These are phyloP conservation scores for Casuarina cunninghamiana DNA, from an alignment of 306 rosid species.

Conservation along the genomic window DNA sequence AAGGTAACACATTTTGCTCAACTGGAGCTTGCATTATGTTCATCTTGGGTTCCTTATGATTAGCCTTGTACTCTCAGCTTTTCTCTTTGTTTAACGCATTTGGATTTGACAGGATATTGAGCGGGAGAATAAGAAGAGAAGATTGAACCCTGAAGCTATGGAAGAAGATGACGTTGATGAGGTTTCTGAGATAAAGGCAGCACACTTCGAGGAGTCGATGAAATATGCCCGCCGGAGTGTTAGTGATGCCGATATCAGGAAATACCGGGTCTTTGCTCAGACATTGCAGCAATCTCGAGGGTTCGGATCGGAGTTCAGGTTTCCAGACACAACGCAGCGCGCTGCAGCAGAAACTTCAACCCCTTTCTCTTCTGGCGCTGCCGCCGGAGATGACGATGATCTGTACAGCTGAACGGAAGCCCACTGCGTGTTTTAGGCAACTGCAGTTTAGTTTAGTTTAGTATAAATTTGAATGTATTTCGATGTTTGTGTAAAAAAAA, in stretches of 20 bases:
- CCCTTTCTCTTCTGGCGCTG: slow-evolving; percentile 52
- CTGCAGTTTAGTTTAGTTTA: background rate
- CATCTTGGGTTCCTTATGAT: background rate
- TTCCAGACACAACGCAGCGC: slow-evolving; percentile 34
- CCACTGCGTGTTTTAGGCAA: background rate
- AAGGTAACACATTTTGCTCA: slow-evolving; percentile 39
- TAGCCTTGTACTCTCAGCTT: background rate
- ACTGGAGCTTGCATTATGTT: background rate
- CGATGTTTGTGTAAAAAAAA: no score
- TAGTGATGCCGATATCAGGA: slow-evolving; percentile 66
- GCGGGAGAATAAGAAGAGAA: slow-evolving; percentile 43
- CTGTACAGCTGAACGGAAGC: slow-evolving; percentile 38
- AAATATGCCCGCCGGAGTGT: slow-evolving; percentile 74
- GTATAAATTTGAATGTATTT: no score
- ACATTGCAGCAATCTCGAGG: slow-evolving; percentile 71
- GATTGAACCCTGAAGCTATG: slow-evolving; percentile 60
- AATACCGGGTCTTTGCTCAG: slow-evolving; percentile 70
- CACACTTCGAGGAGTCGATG: slow-evolving; percentile 72
- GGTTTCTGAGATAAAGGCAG: slow-evolving; percentile 52
- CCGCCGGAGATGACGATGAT: slow-evolving; percentile 60
- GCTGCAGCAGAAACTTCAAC: slow-evolving; percentile 40
- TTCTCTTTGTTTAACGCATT: slow-evolving; percentile 2
- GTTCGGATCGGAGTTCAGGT: slow-evolving; percentile 58
- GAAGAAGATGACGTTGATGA: slow-evolving; percentile 55
- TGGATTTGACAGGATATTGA: slow-evolving; percentile 46